Evolutionary conservation across 2,329 filamentous ascomycete genomes (phyloP).

Genomic region (Harringtonia aguacate): DNA sequence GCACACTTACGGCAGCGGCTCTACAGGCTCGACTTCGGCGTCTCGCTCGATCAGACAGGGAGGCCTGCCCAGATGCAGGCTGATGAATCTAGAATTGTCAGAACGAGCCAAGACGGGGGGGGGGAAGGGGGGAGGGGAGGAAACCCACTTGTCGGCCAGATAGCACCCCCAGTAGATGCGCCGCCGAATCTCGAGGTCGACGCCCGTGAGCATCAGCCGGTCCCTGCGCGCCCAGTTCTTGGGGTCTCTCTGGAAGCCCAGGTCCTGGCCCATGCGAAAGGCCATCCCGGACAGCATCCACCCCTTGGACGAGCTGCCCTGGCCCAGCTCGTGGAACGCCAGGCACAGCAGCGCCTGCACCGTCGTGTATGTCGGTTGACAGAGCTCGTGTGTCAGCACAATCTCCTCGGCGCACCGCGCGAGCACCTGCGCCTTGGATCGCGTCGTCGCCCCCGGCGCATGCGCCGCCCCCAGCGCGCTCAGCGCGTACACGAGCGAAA

Average conservation of each 20-base stretch:
- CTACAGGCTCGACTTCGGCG: not conserved
- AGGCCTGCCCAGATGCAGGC: not conserved
- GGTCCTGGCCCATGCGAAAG: slow-evolving; percentile 1
- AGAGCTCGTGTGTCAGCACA: not conserved
- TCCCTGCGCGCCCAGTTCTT: not conserved
- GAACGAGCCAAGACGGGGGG: not conserved
- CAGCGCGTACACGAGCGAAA: not conserved
- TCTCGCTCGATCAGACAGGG: not conserved
- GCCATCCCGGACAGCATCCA: slow-evolving; percentile 1
- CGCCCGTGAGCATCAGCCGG: not conserved
- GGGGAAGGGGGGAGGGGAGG: not conserved
- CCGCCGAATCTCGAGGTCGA: not conserved
- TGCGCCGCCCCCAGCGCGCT: not conserved
- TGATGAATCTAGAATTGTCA: not conserved
- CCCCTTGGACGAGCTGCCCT: not conserved
- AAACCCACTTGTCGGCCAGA: not conserved
- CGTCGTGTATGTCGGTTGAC: not conserved
- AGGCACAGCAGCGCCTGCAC: slow-evolving; percentile 1
- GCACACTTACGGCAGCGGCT: not conserved
- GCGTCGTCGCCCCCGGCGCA: not conserved
- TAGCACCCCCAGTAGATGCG: slow-evolving; percentile 3
- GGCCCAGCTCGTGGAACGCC: not conserved
- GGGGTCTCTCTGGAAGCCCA: not conserved
- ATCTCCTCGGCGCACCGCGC: not conserved
- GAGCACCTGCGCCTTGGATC: not conserved